Evolutionary conservation across 306 rosid genomes (phyloP).

Genomic region (Lablab purpureus): DNA sequence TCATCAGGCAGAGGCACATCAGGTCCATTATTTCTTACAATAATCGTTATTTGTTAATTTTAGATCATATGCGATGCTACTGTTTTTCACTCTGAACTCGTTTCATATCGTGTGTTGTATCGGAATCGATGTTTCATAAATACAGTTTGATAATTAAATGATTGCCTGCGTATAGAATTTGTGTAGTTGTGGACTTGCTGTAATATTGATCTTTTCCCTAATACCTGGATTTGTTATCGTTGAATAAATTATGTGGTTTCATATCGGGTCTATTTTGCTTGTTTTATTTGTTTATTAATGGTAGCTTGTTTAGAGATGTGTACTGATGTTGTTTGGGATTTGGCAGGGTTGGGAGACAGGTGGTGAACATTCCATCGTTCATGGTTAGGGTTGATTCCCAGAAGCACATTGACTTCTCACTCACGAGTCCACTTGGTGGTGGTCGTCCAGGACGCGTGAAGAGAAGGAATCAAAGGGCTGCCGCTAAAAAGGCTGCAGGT

Average conservation of each 20-base stretch:
- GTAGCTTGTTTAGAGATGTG: neutral
- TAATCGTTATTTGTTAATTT: neutral
- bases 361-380: constrained; percentile 76
- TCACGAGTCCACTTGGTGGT: constrained; percentile 74
- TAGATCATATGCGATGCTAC: neutral
- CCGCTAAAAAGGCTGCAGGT: constrained; percentile 80
- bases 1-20: constrained; percentile 71
- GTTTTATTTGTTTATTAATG: neutral
- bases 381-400: constrained; percentile 76
- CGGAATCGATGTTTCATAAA: neutral
- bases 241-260: neutral
- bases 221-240: too few relatives aligned
- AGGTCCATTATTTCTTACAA: constrained; percentile 39
- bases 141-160: neutral
- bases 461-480: constrained; percentile 67
- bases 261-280: neutral
- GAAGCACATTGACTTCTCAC: constrained; percentile 79
- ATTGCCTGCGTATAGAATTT: neutral
- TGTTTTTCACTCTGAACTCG: neutral
- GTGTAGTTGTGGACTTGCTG: too few relatives aligned
- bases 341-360: constrained; percentile 79
- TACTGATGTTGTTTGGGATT: neutral
- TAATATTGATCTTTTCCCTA: neutral
- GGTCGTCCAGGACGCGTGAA: constrained; percentile 78
- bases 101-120: neutral